These are phyloP conservation scores for Podaxis sp. DNA, from an alignment of 768 basidiomycete species.

Conservation along the genomic window DNA sequence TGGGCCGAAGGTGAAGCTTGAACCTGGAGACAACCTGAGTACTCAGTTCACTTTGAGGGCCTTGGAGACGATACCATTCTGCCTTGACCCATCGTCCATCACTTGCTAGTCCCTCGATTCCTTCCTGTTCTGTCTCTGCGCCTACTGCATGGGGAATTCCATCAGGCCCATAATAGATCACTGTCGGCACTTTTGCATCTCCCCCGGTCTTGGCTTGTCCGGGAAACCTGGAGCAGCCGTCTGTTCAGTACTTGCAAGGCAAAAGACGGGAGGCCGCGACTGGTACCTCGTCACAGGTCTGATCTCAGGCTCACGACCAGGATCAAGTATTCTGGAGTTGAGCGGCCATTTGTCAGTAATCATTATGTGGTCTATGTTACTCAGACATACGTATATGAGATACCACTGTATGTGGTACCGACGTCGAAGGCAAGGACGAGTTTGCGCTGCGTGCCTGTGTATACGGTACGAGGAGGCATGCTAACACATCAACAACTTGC, in stretches of 20 bases:
- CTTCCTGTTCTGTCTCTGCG: background rate
- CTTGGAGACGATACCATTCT: background rate
- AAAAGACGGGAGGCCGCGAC: slow-evolving; percentile 21
- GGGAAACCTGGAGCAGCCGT: slow-evolving; percentile 17
- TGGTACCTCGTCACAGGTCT: slow-evolving; percentile 34
- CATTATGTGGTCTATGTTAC: background rate
- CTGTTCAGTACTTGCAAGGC: background rate
- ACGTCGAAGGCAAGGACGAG: slow-evolving; percentile 47
- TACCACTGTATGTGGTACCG: slow-evolving; percentile 49
- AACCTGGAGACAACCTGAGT: background rate
- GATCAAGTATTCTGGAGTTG: slow-evolving; percentile 31
- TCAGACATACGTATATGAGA: slow-evolving; percentile 33
- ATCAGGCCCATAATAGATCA: background rate
- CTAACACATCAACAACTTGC: background rate
- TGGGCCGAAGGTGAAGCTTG: background rate
- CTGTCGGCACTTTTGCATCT: slow-evolving; percentile 32
- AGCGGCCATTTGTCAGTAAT: background rate
- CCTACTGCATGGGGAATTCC: background rate
- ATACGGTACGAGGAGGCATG: slow-evolving; percentile 25
- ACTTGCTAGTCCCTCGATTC: background rate
- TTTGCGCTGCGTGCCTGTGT: slow-evolving; percentile 35
- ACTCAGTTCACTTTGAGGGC: no score
- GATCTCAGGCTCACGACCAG: slow-evolving; percentile 31
- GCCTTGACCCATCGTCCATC: background rate
- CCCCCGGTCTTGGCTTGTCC: slow-evolving; percentile 25